Percentiles rank a stretch among this genome's conserved stretches.
These are phyloP conservation scores for Mucor mucedo DNA, from an alignment of 371 early-diverging fungal species.

Conservation along the genomic window DNA sequence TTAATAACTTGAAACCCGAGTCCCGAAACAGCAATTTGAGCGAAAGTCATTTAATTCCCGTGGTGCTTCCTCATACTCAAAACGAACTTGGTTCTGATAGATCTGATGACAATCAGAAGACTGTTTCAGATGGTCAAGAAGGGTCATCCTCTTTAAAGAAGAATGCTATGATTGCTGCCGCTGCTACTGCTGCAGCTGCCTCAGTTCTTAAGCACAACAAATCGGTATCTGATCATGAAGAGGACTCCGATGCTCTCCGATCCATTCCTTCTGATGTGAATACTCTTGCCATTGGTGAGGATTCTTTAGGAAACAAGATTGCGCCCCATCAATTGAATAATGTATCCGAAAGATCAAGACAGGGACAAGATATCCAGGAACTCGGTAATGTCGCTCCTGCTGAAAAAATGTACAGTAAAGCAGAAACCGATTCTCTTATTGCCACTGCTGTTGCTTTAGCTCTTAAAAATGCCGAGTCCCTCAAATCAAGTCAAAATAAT, in stretches of 20 bases:
- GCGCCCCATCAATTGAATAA: no score
- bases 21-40: neutral
- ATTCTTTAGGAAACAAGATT: neutral
- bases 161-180: neutral
- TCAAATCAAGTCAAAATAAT: neutral
- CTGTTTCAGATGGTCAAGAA: neutral
- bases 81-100: neutral
- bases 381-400: neutral
- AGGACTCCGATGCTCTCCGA: neutral
- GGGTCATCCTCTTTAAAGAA: neutral
- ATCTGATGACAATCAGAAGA: neutral
- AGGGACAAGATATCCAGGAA: neutral
- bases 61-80: no score
- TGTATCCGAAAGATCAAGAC: neutral
- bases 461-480: constrained; percentile 19
- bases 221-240: neutral
- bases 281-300: neutral
- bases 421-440: constrained; percentile 42
- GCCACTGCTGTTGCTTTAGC: constrained; percentile 48
- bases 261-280: neutral
- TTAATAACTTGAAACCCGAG: constrained; percentile 5
- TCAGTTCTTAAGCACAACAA: neutral
- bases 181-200: neutral
- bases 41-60: neutral
- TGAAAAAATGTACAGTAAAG: constrained; percentile 30